phyloP scores from a whole-genome alignment of 805 yeast genomes.

The Candida methanosorbosa region DNA sequence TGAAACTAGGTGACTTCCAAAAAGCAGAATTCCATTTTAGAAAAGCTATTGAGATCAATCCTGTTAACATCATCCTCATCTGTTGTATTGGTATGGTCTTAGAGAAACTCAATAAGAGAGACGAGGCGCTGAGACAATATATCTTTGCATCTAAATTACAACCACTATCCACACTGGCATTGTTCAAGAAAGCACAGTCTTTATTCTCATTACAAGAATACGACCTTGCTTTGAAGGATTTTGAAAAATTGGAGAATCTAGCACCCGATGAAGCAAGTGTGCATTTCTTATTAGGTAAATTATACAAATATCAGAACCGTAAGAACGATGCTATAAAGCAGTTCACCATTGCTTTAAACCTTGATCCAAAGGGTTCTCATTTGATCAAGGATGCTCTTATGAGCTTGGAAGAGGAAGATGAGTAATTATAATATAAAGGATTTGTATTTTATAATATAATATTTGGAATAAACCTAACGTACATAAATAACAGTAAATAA shows the following conservation, averaged over 20 bases:
- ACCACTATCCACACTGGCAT: constrained; percentile 77
- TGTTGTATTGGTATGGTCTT: constrained; percentile 93
- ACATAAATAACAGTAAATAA: too few species aligned
- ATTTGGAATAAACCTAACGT: background rate
- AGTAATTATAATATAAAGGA: background rate
- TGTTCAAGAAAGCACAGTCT: constrained; percentile 82
- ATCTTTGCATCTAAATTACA: constrained; percentile 77
- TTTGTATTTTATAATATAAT: background rate
- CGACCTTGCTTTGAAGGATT: constrained; percentile 62
- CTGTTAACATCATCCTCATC: constrained; percentile 78
- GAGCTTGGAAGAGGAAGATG: constrained; percentile 20
- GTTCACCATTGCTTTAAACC: constrained; percentile 79
- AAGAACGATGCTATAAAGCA: constrained; percentile 74
- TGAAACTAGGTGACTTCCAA: constrained; percentile 75
- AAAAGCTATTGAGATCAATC: constrained; percentile 82
- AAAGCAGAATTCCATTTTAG: constrained; percentile 83
- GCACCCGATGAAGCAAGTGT: constrained; percentile 96
- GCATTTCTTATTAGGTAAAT: constrained; percentile 80
- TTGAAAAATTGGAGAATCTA: constrained; percentile 59
- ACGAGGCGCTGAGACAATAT: constrained; percentile 72
- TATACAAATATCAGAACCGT: constrained; percentile 68
- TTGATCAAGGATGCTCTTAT: constrained; percentile 81
- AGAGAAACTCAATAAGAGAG: constrained; percentile 62
- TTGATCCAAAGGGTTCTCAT: constrained; percentile 90
- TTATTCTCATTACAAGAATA: constrained; percentile 64